These are phyloP conservation scores for Chalciporus piperatus DNA, from an alignment of 768 basidiomycete species.

Conservation along the genomic window DNA sequence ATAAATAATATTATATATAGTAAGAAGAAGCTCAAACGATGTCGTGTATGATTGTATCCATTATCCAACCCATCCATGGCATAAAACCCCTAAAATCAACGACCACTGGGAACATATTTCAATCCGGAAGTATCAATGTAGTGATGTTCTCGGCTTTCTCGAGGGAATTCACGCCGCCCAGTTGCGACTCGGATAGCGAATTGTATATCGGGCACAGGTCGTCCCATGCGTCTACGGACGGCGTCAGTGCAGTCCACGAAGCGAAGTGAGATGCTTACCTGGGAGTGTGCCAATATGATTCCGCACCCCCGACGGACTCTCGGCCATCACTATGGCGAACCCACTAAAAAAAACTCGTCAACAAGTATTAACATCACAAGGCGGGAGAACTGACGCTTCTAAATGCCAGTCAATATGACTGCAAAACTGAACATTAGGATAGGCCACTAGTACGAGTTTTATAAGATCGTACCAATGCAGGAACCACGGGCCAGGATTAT, in stretches of 20 bases:
- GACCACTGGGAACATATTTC: not conserved
- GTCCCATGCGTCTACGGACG: constrained; percentile 22
- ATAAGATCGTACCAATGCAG: constrained; percentile 34
- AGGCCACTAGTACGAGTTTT: not conserved
- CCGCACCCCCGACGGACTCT: constrained; percentile 18
- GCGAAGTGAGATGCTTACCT: constrained; percentile 5
- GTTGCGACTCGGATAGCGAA: constrained; percentile 17
- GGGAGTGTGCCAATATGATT: constrained; percentile 13
- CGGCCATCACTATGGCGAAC: constrained; percentile 27
- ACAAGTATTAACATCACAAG: not conserved
- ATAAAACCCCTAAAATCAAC: not conserved
- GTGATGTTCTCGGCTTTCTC: constrained; percentile 22
- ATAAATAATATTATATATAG: too few relatives aligned
- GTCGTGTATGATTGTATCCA: too few relatives aligned
- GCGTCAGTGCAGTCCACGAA: not conserved
- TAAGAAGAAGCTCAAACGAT: too few relatives aligned
- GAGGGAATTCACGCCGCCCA: constrained; percentile 18
- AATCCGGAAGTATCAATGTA: constrained; percentile 14
- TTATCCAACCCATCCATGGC: too few relatives aligned
- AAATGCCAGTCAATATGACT: constrained; percentile 34
- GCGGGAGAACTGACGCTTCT: constrained; percentile 13
- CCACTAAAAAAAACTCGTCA: constrained; percentile 15
- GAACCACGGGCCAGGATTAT: constrained; percentile 63
- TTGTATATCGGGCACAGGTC: constrained; percentile 24
- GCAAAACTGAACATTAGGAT: not conserved